Evolutionary conservation across 768 basidiomycete genomes (phyloP).

Genomic region (Mycena belliarum): DNA sequence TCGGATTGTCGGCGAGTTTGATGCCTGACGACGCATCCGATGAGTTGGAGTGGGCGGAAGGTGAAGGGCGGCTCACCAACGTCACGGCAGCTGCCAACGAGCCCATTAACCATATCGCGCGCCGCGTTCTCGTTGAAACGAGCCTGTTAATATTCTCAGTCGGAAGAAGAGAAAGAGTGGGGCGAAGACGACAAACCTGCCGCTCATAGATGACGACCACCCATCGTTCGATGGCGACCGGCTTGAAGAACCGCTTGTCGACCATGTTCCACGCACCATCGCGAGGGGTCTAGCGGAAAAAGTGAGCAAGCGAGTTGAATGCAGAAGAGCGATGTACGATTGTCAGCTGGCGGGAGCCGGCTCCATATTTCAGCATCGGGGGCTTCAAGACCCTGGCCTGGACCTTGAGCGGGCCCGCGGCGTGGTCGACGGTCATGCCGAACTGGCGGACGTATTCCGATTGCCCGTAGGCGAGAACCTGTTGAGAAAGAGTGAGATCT

Average conservation of each 20-base stretch:
- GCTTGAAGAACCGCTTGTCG: constrained; percentile 67
- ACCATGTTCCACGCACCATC: constrained; percentile 80
- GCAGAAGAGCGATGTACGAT: constrained; percentile 45
- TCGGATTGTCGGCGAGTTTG: constrained; percentile 42
- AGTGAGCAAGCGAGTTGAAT: background rate
- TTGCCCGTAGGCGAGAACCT: constrained; percentile 70
- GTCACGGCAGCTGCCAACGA: constrained; percentile 48
- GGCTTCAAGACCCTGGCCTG: constrained; percentile 64
- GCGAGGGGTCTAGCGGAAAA: constrained; percentile 47
- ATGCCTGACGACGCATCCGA: constrained; percentile 53
- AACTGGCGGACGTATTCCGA: constrained; percentile 77
- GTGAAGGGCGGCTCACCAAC: constrained; percentile 53
- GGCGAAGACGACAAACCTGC: constrained; percentile 18
- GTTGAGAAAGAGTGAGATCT: background rate
- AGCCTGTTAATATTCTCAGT: constrained; percentile 1
- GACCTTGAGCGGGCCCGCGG: constrained; percentile 50
- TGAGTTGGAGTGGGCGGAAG: background rate
- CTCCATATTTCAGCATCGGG: constrained; percentile 68
- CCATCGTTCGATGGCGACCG: constrained; percentile 58
- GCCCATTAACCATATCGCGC: constrained; percentile 54
- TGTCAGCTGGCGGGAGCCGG: constrained; percentile 51
- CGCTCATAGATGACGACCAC: constrained; percentile 68
- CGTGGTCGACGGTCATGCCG: constrained; percentile 60
- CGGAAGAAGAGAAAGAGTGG: background rate
- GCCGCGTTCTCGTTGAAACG: constrained; percentile 55